Percentiles rank a stretch among this genome's conserved stretches.
Conservation (phyloP, 1,284 basidiomycete genomes). For the Cryptococcus hybrid region DNA sequence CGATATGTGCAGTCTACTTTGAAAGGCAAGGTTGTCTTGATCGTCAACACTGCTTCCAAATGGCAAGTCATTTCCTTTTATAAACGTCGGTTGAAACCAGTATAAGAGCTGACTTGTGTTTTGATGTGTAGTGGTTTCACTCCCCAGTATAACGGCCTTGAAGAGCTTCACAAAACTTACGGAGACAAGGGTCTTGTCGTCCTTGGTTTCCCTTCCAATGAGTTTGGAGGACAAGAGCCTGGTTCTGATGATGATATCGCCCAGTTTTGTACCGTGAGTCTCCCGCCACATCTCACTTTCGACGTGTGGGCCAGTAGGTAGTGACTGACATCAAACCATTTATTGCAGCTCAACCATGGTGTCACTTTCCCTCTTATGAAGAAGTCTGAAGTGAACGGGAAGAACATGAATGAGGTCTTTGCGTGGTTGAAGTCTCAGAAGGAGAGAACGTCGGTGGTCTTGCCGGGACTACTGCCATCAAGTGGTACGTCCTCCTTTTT, state of each 20-base stretch:
- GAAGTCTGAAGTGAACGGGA: constrained; percentile 90
- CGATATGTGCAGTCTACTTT: constrained; percentile 25
- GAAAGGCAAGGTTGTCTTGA: constrained; percentile 56
- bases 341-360: constrained; percentile 62
- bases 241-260: constrained; percentile 65
- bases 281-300: background rate
- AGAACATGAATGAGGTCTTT: constrained; percentile 72
- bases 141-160: constrained; percentile 52
- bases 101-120: constrained; percentile 3
- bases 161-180: constrained; percentile 55
- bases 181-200: constrained; percentile 53
- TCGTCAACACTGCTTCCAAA: constrained; percentile 58
- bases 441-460: constrained; percentile 24
- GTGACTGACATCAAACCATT: background rate
- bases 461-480: constrained; percentile 42
- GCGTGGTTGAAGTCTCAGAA: constrained; percentile 71
- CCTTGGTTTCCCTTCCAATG: constrained; percentile 55
- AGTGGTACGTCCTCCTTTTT: constrained; percentile 33
- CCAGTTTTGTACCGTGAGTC: constrained; percentile 46
- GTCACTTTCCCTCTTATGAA: constrained; percentile 79
- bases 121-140: constrained; percentile 38
- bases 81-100: background rate
- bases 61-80: constrained; percentile 33
- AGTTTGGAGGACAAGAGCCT: constrained; percentile 65
- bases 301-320: background rate